Evolutionary conservation across 1,139 yeast genomes (phyloP).

Genomic region (Ogataea hybrid): DNA sequence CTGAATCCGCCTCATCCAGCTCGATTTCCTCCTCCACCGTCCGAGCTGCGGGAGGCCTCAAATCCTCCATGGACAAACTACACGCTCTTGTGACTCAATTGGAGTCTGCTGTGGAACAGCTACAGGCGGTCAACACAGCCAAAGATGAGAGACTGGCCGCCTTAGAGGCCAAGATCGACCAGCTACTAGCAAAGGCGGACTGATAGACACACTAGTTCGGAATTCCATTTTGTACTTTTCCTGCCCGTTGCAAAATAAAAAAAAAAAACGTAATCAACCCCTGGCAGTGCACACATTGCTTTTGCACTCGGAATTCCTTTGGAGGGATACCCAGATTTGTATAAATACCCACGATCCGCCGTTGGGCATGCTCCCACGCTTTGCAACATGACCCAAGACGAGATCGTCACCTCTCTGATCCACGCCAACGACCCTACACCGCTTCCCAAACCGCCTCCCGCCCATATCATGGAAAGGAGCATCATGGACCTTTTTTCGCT

Average conservation of each 20-base stretch:
- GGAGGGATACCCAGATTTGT: not conserved
- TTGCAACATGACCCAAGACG: slow-evolving; percentile 21
- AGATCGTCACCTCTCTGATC: slow-evolving; percentile 23
- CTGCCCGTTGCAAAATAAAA: not conserved
- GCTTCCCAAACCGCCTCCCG: slow-evolving; percentile 30
- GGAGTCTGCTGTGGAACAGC: slow-evolving; percentile 51
- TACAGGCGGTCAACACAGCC: slow-evolving; percentile 53
- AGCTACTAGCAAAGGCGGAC: slow-evolving; percentile 30
- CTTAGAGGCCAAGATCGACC: slow-evolving; percentile 44
- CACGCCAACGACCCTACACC: slow-evolving; percentile 23
- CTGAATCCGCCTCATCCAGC: slow-evolving; percentile 15
- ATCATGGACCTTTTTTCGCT: slow-evolving; percentile 48
- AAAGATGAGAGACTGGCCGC: slow-evolving; percentile 58
- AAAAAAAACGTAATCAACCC: not conserved
- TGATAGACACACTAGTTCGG: slow-evolving; percentile 10
- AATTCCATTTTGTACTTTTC: slow-evolving; percentile 1
- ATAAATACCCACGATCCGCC: slow-evolving; percentile 4
- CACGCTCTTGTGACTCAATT: slow-evolving; percentile 54
- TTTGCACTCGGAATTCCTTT: slow-evolving; percentile 14
- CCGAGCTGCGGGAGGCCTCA: slow-evolving; percentile 54
- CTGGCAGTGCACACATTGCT: slow-evolving; percentile 3
- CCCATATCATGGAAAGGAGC: slow-evolving; percentile 15
- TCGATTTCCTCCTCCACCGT: slow-evolving; percentile 27
- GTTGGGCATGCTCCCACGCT: not conserved
- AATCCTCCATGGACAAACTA: slow-evolving; percentile 66